Base-by-base conservation (phyloP, 2,329 filamentous ascomycete species). In the Teratosphaeria epicoccoides region DNA sequence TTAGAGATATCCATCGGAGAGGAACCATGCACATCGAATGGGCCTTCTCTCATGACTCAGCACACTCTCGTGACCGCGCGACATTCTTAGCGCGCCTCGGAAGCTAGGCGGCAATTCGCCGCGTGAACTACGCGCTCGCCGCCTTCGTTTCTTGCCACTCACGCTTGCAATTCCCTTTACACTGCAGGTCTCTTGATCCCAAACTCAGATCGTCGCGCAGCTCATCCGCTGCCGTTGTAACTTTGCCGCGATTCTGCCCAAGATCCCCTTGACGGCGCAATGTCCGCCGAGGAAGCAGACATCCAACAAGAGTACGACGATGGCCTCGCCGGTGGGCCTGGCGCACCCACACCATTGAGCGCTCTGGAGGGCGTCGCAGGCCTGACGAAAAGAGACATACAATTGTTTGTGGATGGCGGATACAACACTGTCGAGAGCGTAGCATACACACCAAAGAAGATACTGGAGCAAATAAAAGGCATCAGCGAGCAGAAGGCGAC, bases 401-500 rank as follows among this genome's bases (percentile, higher is more conserved):
- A 96, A 67, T 76, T 96, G 37, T 82, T 98, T 22, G 76, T 94
- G 17, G 91, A 97, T 64, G 90, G 87, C 37, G 93, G 93, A 4
- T 97, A 83, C 70, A 88, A 97, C 68, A 98, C 93, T 0, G 89
- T 98, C 33, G 93, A 98, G 70, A 85, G 90, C 2, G 86, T 98
- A 55, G 93, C 93, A 47, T 98, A 98, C 67, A 97, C 93, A 49
- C 81, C 82, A 20, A 79, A 78, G 61, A 82, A 91, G 64, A 75
- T 85, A 52, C 74, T 98, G 17, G 91, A 98, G 69, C 88, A 94
- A 68, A 91, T 98, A 71, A 98, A 97, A 70, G 93, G 93, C 52
- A 95, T 98, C 28, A 98, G 93, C 1, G 91, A 97, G 71, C 87
- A 94, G 65, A 98, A 98, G 68, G 93, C 94, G 2, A 83, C 81